Percentiles rank a stretch among this genome's conserved stretches.
These are phyloP conservation scores for Solanum clarkiae DNA, from an alignment of 257 asterid species.

Conservation along the genomic window DNA sequence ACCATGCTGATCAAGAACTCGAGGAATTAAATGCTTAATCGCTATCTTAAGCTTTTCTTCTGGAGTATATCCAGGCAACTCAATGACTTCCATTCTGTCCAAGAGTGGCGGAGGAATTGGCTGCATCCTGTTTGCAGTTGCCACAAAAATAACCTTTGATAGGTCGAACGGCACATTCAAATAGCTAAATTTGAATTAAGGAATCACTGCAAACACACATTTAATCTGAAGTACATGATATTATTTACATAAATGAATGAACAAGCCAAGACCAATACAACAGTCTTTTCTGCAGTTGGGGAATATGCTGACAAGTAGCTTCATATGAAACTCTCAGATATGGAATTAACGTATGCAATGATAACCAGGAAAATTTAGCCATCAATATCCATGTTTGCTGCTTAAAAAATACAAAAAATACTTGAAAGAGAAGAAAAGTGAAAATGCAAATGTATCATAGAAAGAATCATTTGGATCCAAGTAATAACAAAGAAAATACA, in stretches of 20 bases:
- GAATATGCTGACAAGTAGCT: background rate
- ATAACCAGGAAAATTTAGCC: background rate
- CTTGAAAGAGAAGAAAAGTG: background rate
- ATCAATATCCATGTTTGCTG: background rate
- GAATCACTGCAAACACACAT: conserved; percentile 19
- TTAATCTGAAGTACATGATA: background rate
- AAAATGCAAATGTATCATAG: background rate
- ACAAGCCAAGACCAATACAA: background rate
- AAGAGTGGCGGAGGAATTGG: conserved; percentile 92
- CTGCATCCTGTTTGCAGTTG: conserved; percentile 91
- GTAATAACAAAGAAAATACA: background rate
- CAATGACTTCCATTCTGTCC: conserved; percentile 99
- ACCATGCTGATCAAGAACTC: conserved; percentile 98
- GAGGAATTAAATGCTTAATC: conserved; percentile 76
- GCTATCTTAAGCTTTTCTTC: conserved; percentile 96
- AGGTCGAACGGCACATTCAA: conserved; percentile 95
- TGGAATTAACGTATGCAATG: background rate
- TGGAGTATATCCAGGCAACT: conserved; percentile 97
- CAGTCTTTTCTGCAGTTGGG: background rate
- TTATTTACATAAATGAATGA: background rate
- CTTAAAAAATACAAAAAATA: background rate
- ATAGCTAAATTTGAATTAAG: conserved; percentile 69
- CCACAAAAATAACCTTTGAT: conserved; percentile 93
- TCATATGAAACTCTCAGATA: background rate
- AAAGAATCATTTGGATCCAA: background rate